Evolutionary conservation across 306 rosid species (phyloP), one percentile per base, ranked within the genome.

Genomic region (Cicer yamashitae): DNA sequence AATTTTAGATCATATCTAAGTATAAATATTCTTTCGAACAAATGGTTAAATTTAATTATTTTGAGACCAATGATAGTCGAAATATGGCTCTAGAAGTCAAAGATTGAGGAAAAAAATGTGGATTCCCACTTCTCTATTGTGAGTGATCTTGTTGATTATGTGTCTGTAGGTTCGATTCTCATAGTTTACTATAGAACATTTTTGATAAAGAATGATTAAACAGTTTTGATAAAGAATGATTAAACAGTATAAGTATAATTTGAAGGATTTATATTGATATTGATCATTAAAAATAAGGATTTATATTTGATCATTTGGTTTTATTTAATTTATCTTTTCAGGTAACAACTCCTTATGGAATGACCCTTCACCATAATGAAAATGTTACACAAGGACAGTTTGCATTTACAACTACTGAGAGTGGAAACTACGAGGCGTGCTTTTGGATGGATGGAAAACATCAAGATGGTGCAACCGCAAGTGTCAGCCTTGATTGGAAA

Each of bases 321-420:
- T 17, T 53, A 5, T 64, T 44, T n/a, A 10, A 44, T 41, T 56
- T 67, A 45, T 59, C 6, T 39, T 25, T 71, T 37, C 71, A 86
- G 89, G 89, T 86, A 54, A 86, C 89, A 22, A 80, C 87, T 50
- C 89, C 89, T 44, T 80, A 63, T 59, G 89, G 89, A 45, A 86
- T 80, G 51, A 74, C 45, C 71, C 85, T 86, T 65, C 76, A 86
- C 77, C 77, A 83, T 20, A 70, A 73, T 14, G 83, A 86, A 74
- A 86, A 86, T 66, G 87, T 30, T 2, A 83, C 87, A n/a, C 85
- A 86, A 13, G 89, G 89, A 41, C 87, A 83, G 63, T 86, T 83
- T 69, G 89, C 87, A 51, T 86, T 86, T 77, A 83, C 89, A 38
- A 74, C 89, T 3, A n/a, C 77, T 2, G 89, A 86, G 76, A 70